Conservation (phyloP, 768 basidiomycete genomes). For the Hemileccinum rubropunctum region DNA sequence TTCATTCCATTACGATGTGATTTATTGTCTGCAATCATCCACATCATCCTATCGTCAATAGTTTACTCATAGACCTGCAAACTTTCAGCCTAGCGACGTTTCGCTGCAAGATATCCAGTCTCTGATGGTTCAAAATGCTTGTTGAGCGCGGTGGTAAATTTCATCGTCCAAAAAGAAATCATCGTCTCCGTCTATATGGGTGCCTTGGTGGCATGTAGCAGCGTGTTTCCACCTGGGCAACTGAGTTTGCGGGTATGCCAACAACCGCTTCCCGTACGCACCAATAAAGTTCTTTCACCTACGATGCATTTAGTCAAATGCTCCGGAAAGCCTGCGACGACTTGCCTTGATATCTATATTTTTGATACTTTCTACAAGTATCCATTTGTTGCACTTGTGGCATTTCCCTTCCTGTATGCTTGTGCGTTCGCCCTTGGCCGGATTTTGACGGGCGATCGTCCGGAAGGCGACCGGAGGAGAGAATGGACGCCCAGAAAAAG, state of each 20-base stretch:
- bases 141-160: conserved; percentile 31
- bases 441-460: conserved; percentile 38
- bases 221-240: conserved; percentile 77
- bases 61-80: too few species aligned
- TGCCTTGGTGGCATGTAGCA: conserved; percentile 66
- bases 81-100: too few species aligned
- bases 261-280: conserved; percentile 33
- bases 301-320: background rate
- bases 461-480: conserved; percentile 73
- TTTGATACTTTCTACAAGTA: conserved; percentile 70
- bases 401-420: conserved; percentile 69
- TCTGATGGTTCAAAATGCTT: background rate
- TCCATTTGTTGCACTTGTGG: conserved; percentile 74
- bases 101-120: too few species aligned
- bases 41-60: background rate
- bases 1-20: too few species aligned
- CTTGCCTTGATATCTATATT: conserved; percentile 67
- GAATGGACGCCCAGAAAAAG: conserved; percentile 66
- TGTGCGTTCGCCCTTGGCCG: conserved; percentile 58
- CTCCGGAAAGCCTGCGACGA: background rate
- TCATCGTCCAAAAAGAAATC: conserved; percentile 57
- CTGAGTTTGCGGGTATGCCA: conserved; percentile 5
- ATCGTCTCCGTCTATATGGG: conserved; percentile 51
- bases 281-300: conserved; percentile 80
- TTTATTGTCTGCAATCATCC: too few species aligned